Conservation (phyloP, 371 early-diverging fungal genomes). For the Entomophthora muscae region DNA sequence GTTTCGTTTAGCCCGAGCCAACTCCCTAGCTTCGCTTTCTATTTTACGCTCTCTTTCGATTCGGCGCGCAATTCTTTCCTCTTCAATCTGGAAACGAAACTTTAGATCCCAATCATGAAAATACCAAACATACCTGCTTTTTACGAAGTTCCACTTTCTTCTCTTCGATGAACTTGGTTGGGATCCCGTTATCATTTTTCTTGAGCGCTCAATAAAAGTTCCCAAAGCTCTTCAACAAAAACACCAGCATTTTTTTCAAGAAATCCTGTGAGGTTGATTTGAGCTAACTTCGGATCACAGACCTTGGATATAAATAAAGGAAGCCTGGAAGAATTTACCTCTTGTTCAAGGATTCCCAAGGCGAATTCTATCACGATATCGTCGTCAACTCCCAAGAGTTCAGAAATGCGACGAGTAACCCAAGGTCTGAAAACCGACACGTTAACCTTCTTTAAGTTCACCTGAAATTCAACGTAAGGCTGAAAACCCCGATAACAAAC, state of each 20-base stretch:
- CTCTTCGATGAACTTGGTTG: constrained; percentile 59
- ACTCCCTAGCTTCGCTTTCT: neutral
- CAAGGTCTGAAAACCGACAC: constrained; percentile 60
- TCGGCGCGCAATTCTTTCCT: neutral
- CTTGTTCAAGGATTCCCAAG: constrained; percentile 56
- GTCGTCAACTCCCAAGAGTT: constrained; percentile 80
- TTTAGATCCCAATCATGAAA: no score
- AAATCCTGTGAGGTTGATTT: constrained; percentile 91
- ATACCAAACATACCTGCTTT: constrained; percentile 24
- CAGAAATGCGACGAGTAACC: constrained; percentile 56
- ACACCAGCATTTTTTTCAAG: constrained; percentile 58
- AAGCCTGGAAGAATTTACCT: constrained; percentile 22
- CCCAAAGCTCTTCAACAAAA: constrained; percentile 81
- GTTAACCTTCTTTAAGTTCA: constrained; percentile 80
- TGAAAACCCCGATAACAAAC: neutral
- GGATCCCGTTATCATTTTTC: constrained; percentile 66
- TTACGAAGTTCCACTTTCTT: constrained; percentile 60
- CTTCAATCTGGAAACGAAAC: neutral
- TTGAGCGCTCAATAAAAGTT: constrained; percentile 77
- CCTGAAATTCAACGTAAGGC: constrained; percentile 19
- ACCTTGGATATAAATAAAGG: constrained; percentile 18
- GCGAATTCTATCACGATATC: constrained; percentile 80
- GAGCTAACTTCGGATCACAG: constrained; percentile 74
- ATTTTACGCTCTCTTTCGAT: neutral
- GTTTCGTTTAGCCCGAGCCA: neutral